phyloP scores from a whole-genome alignment of 495 filamentous ascomycete species.

The Saxophila tyrrhenica region DNA sequence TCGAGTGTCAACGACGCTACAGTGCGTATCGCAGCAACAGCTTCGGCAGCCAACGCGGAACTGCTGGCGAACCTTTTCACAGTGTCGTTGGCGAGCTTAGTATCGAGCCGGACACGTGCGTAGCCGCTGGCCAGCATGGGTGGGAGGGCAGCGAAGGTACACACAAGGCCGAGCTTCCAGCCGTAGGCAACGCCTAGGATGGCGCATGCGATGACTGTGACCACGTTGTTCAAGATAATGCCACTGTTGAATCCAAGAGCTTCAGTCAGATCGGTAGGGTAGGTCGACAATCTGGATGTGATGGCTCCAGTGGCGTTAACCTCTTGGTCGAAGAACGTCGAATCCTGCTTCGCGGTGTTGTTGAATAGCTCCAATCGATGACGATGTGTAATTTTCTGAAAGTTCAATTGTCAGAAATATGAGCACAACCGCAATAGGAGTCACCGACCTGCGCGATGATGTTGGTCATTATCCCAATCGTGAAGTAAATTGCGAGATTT shows the following conservation, averaged over 20 bases:
- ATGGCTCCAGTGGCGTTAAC: constrained; percentile 54
- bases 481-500: constrained; percentile 28
- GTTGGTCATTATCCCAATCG: constrained; percentile 21
- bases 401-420: no score
- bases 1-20: constrained; percentile 41
- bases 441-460: constrained; percentile 20
- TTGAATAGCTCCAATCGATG: constrained; percentile 52
- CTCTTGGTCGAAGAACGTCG: constrained; percentile 51
- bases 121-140: constrained; percentile 25
- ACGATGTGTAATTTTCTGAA: constrained; percentile 20
- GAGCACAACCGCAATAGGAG: not conserved
- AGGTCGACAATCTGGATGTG: constrained; percentile 43
- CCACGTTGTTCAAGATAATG: constrained; percentile 23
- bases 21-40: constrained; percentile 43
- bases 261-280: constrained; percentile 34
- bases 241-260: constrained; percentile 26
- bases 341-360: constrained; percentile 43
- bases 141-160: constrained; percentile 26
- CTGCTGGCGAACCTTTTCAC: constrained; percentile 23
- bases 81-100: constrained; percentile 27
- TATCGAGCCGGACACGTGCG: constrained; percentile 33
- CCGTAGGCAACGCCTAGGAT: constrained; percentile 24
- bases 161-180: constrained; percentile 28
- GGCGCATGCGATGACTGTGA: constrained; percentile 25
- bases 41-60: constrained; percentile 37